Conservation (phyloP, 208 protist species). For the Herpetomonas tarakana region DNA sequence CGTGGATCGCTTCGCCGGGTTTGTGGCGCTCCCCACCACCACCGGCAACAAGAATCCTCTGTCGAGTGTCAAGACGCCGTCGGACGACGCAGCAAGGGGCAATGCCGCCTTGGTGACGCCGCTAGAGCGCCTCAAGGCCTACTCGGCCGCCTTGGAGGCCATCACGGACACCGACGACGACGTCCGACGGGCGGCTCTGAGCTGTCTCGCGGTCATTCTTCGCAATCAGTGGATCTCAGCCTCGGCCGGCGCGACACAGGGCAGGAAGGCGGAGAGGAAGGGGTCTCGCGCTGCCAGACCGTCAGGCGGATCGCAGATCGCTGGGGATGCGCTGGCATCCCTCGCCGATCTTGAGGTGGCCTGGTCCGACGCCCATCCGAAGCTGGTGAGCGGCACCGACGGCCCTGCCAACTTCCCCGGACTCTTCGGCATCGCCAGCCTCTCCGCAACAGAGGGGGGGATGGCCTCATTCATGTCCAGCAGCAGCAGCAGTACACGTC, state of each 20-base stretch:
- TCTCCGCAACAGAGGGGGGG: too few species aligned
- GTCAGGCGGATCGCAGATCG: too few species aligned
- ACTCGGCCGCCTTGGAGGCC: slow-evolving; percentile 57
- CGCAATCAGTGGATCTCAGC: slow-evolving; percentile 25
- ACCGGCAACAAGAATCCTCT: not conserved
- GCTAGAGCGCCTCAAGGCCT: slow-evolving; percentile 50
- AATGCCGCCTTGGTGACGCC: slow-evolving; percentile 24
- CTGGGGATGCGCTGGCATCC: not conserved
- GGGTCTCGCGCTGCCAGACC: too few species aligned
- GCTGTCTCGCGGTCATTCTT: slow-evolving; percentile 30
- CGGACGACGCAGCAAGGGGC: too few species aligned
- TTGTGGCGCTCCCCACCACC: not conserved
- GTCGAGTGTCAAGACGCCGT: too few species aligned
- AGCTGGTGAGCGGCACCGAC: not conserved
- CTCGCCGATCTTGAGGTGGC: not conserved
- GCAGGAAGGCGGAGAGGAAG: too few species aligned
- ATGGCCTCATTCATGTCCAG: not conserved
- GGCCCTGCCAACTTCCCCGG: too few species aligned
- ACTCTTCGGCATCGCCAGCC: too few species aligned
- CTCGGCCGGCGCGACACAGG: not conserved
- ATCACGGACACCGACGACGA: slow-evolving; percentile 74
- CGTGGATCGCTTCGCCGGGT: slow-evolving; percentile 1
- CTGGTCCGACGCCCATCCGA: not conserved
- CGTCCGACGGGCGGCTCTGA: slow-evolving; percentile 49
- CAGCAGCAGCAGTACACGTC: not conserved